Evolutionary conservation across 345 rosid genomes (phyloP), one percentile per base, ranked within the genome.

Genomic region (Angophora floribunda): DNA sequence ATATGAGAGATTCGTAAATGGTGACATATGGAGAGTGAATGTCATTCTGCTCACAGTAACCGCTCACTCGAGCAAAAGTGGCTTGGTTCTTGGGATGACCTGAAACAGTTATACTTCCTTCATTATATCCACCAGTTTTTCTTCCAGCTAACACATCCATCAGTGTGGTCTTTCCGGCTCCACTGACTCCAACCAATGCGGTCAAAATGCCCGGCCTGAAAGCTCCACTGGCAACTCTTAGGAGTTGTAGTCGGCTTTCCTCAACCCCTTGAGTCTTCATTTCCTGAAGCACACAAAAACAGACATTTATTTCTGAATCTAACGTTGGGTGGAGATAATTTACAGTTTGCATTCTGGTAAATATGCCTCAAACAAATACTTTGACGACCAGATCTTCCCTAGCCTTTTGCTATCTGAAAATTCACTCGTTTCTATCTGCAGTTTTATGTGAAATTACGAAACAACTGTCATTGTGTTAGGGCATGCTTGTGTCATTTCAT

Each of bases 81-180:
- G 89, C 89, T 87, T 92, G 94, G 63, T 93, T 93, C 93, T 92
- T 92, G 36, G 93, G 91, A 80, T 88, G 92, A 51, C 94, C 94
- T 3, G 93, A 93, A 82, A 93, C 90, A 44, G 88, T 90, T 22
- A 93, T 90, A 28, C 87, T 85, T 32, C 94, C 94, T 75, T 93
- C 93, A 11, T 91, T 88, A 50, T 91, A 93, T 47, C 94, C 93
- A 36, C 93, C 93, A 4, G 93, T 92, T 88, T 93, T 93, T 87
- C 93, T 89, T 88, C 94, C 94, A 5, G 93, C 93, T 55, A 93
- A 87, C 85, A 92, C 93, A 89, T 93, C 94, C 94, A 93, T 93
- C 88, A 93, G 87, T 6, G 94, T 92, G 24, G 93, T 93, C 91
- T 93, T 93, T 36, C 94, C 94, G 28, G 94, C 94, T 70, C 94